Percentiles rank a stretch among this genome's conserved stretches.
Conservation (phyloP, 2,329 filamentous ascomycete genomes). For the Aspergillus quadricinctus region DNA sequence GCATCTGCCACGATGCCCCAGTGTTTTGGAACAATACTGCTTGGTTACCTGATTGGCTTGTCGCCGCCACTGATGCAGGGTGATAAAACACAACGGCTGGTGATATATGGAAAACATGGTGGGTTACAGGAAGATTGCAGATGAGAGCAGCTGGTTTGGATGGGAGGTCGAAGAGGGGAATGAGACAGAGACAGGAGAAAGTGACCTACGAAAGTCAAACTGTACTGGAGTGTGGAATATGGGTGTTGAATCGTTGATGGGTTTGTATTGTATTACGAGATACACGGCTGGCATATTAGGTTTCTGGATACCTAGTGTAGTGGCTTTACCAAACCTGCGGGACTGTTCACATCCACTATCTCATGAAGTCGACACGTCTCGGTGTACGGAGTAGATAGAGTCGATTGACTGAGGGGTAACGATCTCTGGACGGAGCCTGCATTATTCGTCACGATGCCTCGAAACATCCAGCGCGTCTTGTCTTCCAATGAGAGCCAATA, state of each 20-base stretch:
- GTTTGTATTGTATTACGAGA: too few species aligned
- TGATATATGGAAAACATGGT: neutral
- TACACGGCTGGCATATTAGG: neutral
- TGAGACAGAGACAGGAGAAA: neutral
- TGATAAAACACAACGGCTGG: constrained; percentile 1
- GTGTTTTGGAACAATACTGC: constrained; percentile 6
- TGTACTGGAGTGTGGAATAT: neutral
- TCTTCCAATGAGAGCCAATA: constrained; percentile 9
- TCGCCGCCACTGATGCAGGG: neutral
- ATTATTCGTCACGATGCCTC: neutral
- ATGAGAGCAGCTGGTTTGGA: neutral
- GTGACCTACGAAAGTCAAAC: neutral
- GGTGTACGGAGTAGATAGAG: too few species aligned
- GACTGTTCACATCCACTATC: neutral
- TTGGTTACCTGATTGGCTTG: constrained; percentile 6
- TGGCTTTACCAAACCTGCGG: neutral
- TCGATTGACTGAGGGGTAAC: neutral
- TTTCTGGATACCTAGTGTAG: too few species aligned
- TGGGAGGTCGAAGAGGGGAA: neutral
- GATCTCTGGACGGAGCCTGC: neutral
- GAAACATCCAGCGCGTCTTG: constrained; percentile 13
- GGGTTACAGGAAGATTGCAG: neutral
- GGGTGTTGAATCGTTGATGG: too few species aligned
- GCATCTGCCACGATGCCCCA: constrained; percentile 11
- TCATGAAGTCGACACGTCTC: neutral